These are phyloP conservation scores for Ganoderma sp. DNA, from an alignment of 1,284 basidiomycete species.

Conservation along the genomic window DNA sequence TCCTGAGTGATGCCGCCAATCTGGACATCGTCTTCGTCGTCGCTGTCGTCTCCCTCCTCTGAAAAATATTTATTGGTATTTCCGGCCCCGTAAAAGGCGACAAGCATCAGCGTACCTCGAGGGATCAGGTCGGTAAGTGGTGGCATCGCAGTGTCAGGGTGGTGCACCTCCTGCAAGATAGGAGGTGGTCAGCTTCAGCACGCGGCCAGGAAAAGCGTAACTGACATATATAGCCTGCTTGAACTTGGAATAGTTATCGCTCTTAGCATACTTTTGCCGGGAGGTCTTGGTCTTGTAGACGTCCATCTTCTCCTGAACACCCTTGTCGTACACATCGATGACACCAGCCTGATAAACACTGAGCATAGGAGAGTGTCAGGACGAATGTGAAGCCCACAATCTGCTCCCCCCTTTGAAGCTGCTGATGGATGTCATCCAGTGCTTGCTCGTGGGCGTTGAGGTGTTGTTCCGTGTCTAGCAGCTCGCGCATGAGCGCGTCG, in stretches of 20 bases:
- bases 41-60: slow-evolving; percentile 79
- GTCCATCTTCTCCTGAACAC: slow-evolving; percentile 48
- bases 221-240: slow-evolving; percentile 66
- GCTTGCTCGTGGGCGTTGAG: slow-evolving; percentile 60
- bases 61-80: slow-evolving; percentile 16
- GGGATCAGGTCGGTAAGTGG: slow-evolving; percentile 77
- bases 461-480: slow-evolving; percentile 68
- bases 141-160: slow-evolving; percentile 73
- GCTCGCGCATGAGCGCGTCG: slow-evolving; percentile 66
- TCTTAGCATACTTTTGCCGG: slow-evolving; percentile 76
- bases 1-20: slow-evolving; percentile 83
- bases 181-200: background rate
- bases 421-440: slow-evolving; percentile 62
- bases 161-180: slow-evolving; percentile 62
- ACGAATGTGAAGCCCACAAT: slow-evolving; percentile 54
- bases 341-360: slow-evolving; percentile 50
- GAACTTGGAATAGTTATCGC: slow-evolving; percentile 67
- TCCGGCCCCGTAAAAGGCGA: slow-evolving; percentile 7
- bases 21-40: slow-evolving; percentile 82
- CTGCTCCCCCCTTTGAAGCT: slow-evolving; percentile 55
- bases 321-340: slow-evolving; percentile 52
- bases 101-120: slow-evolving; percentile 54
- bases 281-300: slow-evolving; percentile 65
- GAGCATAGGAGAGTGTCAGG: background rate
- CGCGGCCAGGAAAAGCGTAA: slow-evolving; percentile 5